phyloP scores from a whole-genome alignment of 768 basidiomycete species.

The Suillus luteus region DNA sequence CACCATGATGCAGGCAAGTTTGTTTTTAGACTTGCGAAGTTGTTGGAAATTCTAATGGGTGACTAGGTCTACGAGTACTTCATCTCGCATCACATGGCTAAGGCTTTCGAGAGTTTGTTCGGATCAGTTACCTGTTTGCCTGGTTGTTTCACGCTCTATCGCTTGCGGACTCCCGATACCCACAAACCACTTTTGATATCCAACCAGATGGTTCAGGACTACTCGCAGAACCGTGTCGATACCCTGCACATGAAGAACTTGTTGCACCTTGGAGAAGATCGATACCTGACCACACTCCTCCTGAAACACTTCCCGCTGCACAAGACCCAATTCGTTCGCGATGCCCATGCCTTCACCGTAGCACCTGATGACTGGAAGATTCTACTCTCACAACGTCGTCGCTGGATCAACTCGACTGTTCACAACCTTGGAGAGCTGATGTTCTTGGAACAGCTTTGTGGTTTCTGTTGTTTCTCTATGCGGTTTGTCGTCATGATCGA shows the following conservation, averaged over 20 bases:
- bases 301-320: constrained; percentile 93
- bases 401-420: constrained; percentile 99
- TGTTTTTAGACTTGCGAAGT: neutral
- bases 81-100: constrained; percentile 98
- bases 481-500: constrained; percentile 98
- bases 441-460: constrained; percentile 88
- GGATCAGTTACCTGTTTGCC: constrained; percentile 98
- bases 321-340: constrained; percentile 95
- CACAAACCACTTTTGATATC: constrained; percentile 94
- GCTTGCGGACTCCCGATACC: constrained; percentile 90
- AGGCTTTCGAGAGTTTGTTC: constrained; percentile 95
- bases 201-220: constrained; percentile 87
- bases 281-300: constrained; percentile 93
- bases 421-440: constrained; percentile 95
- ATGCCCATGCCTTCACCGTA: constrained; percentile 92
- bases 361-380: constrained; percentile 97
- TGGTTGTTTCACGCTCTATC: constrained; percentile 98
- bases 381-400: constrained; percentile 91
- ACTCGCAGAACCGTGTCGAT: constrained; percentile 94
- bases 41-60: neutral
- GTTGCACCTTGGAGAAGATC: constrained; percentile 97
- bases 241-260: constrained; percentile 99
- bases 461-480: constrained; percentile 99
- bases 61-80: constrained; percentile 95
- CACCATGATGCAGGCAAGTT: constrained; percentile 91